A percentile compares a stretch with the other conserved stretches of the same genome.
Conservation (phyloP, 441 rosid genomes). For the Arabidopsis hybrid region DNA sequence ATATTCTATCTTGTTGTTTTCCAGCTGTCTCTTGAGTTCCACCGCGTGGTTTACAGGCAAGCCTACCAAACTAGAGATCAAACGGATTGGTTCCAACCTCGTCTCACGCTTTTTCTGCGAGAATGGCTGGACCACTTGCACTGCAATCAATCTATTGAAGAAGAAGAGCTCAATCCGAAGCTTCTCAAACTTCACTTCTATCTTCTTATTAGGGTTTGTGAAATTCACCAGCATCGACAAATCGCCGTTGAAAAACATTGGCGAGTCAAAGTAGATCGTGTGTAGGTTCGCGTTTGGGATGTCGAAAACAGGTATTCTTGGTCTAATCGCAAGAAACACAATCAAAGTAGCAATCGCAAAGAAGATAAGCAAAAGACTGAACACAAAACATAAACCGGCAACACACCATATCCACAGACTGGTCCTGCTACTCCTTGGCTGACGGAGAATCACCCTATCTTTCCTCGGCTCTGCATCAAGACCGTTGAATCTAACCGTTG, state of each 20-base stretch:
- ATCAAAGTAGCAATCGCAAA: slow-evolving; percentile 79
- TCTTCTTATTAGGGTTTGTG: slow-evolving; percentile 77
- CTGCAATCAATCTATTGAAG: slow-evolving; percentile 59
- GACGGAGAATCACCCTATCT: slow-evolving; percentile 44
- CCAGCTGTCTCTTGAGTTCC: slow-evolving; percentile 73
- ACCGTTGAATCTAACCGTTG: slow-evolving; percentile 36
- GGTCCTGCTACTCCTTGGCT: slow-evolving; percentile 54
- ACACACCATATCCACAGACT: slow-evolving; percentile 71
- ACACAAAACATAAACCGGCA: slow-evolving; percentile 67
- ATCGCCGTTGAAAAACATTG: slow-evolving; percentile 71
- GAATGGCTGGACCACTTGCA: slow-evolving; percentile 73
- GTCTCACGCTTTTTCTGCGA: slow-evolving; percentile 60
- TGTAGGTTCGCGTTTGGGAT: slow-evolving; percentile 70
- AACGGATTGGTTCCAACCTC: slow-evolving; percentile 60
- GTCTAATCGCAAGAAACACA: slow-evolving; percentile 64
- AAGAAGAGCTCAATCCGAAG: slow-evolving; percentile 72
- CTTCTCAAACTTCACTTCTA: slow-evolving; percentile 66
- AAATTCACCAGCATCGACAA: slow-evolving; percentile 71
- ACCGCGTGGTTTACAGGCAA: slow-evolving; percentile 63
- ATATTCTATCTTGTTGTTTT: slow-evolving; percentile 64
- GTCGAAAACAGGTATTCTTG: slow-evolving; percentile 74
- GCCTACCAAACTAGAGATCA: slow-evolving; percentile 79
- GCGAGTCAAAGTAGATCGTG: slow-evolving; percentile 75
- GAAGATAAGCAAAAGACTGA: slow-evolving; percentile 78
- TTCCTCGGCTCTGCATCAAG: slow-evolving; percentile 41